phyloP scores from a whole-genome alignment of 257 asterid genomes.

The Scutellaria baicalensis region DNA sequence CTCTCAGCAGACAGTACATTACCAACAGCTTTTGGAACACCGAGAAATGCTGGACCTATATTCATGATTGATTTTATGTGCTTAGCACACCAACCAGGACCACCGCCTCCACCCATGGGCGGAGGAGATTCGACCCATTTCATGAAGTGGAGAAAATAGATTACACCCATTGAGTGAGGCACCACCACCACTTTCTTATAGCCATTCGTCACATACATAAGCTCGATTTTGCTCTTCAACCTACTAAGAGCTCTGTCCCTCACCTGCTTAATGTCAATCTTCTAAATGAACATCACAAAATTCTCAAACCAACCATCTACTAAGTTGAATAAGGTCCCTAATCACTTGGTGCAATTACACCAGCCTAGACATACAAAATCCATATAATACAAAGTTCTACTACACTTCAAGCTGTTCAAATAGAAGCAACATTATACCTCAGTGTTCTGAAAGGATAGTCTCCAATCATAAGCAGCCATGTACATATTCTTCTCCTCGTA shows the following conservation, averaged over 20 bases:
- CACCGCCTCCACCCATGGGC: conserved; percentile 88
- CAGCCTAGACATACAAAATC: too few species aligned
- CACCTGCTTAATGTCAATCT: conserved; percentile 29
- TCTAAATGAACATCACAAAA: not conserved
- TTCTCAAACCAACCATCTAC: not conserved
- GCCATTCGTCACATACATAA: conserved; percentile 64
- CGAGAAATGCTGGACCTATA: conserved; percentile 78
- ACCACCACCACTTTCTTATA: conserved; percentile 78
- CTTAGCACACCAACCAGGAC: conserved; percentile 76
- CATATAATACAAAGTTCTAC: too few species aligned
- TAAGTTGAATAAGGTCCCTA: too few species aligned
- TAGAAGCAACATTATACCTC: conserved; percentile 37
- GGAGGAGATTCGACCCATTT: conserved; percentile 86
- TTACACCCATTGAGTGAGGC: conserved; percentile 95
- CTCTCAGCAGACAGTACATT: conserved; percentile 74
- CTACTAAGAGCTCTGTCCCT: conserved; percentile 81
- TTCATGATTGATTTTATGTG: conserved; percentile 82
- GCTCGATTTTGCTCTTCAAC: conserved; percentile 92
- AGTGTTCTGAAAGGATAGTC: conserved; percentile 82
- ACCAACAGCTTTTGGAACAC: conserved; percentile 75
- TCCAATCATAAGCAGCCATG: conserved; percentile 98
- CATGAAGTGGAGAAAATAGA: conserved; percentile 80
- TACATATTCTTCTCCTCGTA: conserved; percentile 86
- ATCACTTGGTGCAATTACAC: too few species aligned
- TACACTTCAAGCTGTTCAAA: too few species aligned